Evolutionary conservation across 1,284 basidiomycete genomes (phyloP), one percentile per base, ranked within the genome.

Genomic region (Singerocomus rubriflavus): DNA sequence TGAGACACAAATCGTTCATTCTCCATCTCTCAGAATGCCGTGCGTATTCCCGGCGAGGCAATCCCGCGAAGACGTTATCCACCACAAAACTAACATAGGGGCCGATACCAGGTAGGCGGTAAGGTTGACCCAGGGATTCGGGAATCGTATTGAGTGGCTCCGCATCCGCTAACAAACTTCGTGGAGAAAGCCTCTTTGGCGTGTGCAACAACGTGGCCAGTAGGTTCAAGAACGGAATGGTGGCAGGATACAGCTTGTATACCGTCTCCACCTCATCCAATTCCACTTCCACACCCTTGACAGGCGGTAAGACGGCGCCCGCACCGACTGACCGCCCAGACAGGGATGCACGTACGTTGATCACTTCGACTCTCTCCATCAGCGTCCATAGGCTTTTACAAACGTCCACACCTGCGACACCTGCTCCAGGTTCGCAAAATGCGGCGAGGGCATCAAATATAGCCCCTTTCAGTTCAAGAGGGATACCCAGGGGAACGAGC

Each of bases 381-480:
- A 86, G 72, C 9, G 75, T 76, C 93, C 93, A 96, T 3, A 94
- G 82, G 5, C 83, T 81, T 55, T 81, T 82, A 62, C 91, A 89
- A 31, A 94, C 83, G 57, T 93, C 89, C 13, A 88, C 80, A 21
- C 89, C 91, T 4, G 82, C 73, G 6, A 72, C 64, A 5, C 89
- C 88, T 0, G 83, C 87, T 13, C 84, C 88, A 16, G 88, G 84
- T 45, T 81, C 76, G 59, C 88, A 91, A 71, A 98, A 98, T 0
- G 93, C 87, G 0, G 91, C 80, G 6, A 97, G 75, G 0, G 92
- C 85, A 33, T 92, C 82, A 52, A 98, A 86, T 1, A 97, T 73
- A 1, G 87, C 82, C 1, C 93, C 93, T 63, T 98, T 98, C 48
- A 98, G 78, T 62, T 98, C 93, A n/a, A 96, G 73, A 0, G 92